Evolutionary conservation across 805 yeast genomes (phyloP).

Genomic region (Candida michaelii): DNA sequence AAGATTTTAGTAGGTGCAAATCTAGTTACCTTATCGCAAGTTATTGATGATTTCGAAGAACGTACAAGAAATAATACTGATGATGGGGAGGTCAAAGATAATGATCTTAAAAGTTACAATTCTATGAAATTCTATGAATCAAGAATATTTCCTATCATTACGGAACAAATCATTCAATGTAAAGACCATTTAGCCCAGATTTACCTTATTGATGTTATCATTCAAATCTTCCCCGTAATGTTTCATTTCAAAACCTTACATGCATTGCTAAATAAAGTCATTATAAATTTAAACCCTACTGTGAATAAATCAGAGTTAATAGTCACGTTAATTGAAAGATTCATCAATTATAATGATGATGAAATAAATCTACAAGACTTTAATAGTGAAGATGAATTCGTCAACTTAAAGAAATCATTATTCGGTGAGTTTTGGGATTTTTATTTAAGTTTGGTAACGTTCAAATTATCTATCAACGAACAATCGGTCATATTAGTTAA

Average conservation of each 20-base stretch:
- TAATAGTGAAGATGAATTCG: constrained; percentile 2
- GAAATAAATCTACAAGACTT: constrained; percentile 12
- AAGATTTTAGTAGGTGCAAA: constrained; percentile 92
- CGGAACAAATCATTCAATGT: constrained; percentile 92
- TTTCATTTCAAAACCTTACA: constrained; percentile 79
- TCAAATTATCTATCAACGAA: constrained; percentile 65
- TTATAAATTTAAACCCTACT: constrained; percentile 65
- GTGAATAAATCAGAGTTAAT: constrained; percentile 69
- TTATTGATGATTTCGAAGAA: constrained; percentile 65
- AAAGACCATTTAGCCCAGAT: constrained; percentile 90
- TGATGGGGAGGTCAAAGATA: no score
- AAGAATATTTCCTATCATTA: constrained; percentile 70
- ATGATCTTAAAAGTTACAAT: constrained; percentile 22
- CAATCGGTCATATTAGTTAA: constrained; percentile 63
- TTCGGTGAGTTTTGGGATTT: constrained; percentile 70
- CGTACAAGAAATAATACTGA: background rate
- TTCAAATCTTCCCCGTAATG: constrained; percentile 93
- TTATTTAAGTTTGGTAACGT: constrained; percentile 51
- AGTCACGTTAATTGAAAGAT: constrained; percentile 68
- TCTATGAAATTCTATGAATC: constrained; percentile 36
- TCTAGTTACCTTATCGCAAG: constrained; percentile 82
- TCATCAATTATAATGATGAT: constrained; percentile 46
- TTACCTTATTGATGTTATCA: constrained; percentile 84
- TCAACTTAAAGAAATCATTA: constrained; percentile 21
- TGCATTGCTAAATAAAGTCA: constrained; percentile 57